A percentile compares a stretch with the other conserved stretches of the same genome.
Conservation (phyloP, 345 rosid species). For the Viola odorata region DNA sequence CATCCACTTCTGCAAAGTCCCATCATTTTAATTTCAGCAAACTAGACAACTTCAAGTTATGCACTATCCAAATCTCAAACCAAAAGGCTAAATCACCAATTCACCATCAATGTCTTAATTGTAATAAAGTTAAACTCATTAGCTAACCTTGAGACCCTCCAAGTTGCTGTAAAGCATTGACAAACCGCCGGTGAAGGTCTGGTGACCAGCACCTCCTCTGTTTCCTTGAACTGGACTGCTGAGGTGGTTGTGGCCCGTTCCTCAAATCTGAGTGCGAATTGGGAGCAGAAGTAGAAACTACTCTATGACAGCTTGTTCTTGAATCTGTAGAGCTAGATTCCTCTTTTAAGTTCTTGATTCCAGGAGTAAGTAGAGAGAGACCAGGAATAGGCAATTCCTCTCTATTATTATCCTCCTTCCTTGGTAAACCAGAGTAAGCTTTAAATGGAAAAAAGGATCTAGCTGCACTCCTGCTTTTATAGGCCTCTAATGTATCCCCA, state of each 20-base stretch:
- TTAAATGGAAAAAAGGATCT: constrained; percentile 42
- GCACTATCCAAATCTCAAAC: background rate
- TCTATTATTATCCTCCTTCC: constrained; percentile 14
- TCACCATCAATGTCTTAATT: no score
- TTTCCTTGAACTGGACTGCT: constrained; percentile 61
- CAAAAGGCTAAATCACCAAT: background rate
- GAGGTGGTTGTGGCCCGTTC: constrained; percentile 35
- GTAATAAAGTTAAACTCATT: background rate
- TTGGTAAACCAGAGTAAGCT: constrained; percentile 11
- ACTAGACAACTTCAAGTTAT: background rate
- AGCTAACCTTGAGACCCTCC: constrained; percentile 83
- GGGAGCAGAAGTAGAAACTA: constrained; percentile 33
- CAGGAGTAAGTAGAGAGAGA: constrained; percentile 48
- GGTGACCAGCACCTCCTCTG: constrained; percentile 98
- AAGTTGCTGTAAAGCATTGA: constrained; percentile 76
- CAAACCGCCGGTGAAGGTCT: constrained; percentile 75
- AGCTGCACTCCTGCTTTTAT: constrained; percentile 27
- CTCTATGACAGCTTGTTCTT: constrained; percentile 36
- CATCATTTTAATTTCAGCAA: no score
- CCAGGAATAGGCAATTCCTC: constrained; percentile 29
- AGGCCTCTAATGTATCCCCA: constrained; percentile 28
- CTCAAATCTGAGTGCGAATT: constrained; percentile 28
- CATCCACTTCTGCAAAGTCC: no score
- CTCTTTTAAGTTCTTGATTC: constrained; percentile 34
- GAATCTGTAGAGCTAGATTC: constrained; percentile 47